Evolutionary conservation across 2,329 filamentous ascomycete genomes (phyloP), one percentile per base, ranked within the genome.

Genomic region (Fusarium duplospermum): DNA sequence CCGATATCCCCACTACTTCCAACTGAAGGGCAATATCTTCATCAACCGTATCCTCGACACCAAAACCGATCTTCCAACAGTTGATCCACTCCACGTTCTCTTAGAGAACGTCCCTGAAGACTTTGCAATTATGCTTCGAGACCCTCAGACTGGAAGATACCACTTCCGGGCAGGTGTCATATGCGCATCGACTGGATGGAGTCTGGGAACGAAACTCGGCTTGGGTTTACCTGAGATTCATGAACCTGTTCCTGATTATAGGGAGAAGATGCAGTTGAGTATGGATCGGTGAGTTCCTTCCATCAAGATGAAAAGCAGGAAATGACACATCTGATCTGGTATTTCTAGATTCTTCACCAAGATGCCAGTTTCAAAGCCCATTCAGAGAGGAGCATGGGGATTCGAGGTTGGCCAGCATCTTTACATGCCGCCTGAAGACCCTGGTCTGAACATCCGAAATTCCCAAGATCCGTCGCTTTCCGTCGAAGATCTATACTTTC

Each of bases 351-450:
- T 90, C 82, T 97, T 97, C 79, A 89, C 91, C 54, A 95, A 93
- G 79, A 90, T 94, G 84, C 89, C 93, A 0, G 88, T 91, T 0
- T 88, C 92, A 72, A 91, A 91, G 71, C 91, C 94, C 2, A 96
- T 97, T 64, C 94, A 96, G 82, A 90, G 94, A 64, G 94, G 93
- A 6, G 94, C 93, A 7, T 97, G 94, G 94, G 93, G 92, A 6
- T 85, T 97, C 0, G 94, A 96, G 79, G 86, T 94, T 57, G 93
- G 92, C 56, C 83, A 91, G 47, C 93, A 93, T 0, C 86, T 97
- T 2, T 96, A 92, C 82, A 91, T 94, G 87, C 92, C 93, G 0
- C 89, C 91, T 0, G 91, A 90, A 1, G 87, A 93, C 74, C 88
- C 89, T 0, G 90, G 93, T 67, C 90, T 91, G 76, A 81, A 84